phyloP scores from a whole-genome alignment of 192 early-diverging fungal genomes.

The Glomus cerebriforme region DNA sequence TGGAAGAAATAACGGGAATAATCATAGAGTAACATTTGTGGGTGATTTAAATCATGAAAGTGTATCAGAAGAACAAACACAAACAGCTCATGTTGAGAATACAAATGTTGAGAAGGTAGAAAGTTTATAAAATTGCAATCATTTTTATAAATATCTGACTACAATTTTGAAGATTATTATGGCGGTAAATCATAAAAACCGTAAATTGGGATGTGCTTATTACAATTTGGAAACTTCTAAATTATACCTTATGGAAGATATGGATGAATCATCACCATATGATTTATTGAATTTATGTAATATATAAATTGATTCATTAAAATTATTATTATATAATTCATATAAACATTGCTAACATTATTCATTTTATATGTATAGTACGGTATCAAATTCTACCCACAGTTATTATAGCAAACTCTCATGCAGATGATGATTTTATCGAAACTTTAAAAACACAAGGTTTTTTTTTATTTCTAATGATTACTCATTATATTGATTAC shows the following conservation, averaged over 20 bases:
- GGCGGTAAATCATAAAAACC: constrained; percentile 37
- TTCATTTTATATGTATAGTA: constrained; percentile 37
- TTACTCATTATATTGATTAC: neutral
- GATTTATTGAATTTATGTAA: constrained; percentile 37
- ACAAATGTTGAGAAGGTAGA: neutral
- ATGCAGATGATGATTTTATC: constrained; percentile 40
- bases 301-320: neutral
- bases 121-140: neutral
- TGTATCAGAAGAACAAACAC: neutral
- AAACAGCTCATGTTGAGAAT: neutral
- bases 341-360: neutral
- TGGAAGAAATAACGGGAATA: neutral
- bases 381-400: constrained; percentile 40
- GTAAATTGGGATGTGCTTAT: constrained; percentile 43
- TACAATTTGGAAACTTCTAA: constrained; percentile 35
- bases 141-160: neutral
- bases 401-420: constrained; percentile 35
- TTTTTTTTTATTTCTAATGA: neutral
- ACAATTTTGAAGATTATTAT: constrained; percentile 37
- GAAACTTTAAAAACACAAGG: constrained; percentile 31
- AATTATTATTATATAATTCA: neutral
- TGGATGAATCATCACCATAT: constrained; percentile 32
- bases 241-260: constrained; percentile 50
- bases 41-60: too few relatives aligned
- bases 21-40: neutral